Base-by-base conservation (phyloP, 768 basidiomycete species). In the Leccinum subgranulosum region DNA sequence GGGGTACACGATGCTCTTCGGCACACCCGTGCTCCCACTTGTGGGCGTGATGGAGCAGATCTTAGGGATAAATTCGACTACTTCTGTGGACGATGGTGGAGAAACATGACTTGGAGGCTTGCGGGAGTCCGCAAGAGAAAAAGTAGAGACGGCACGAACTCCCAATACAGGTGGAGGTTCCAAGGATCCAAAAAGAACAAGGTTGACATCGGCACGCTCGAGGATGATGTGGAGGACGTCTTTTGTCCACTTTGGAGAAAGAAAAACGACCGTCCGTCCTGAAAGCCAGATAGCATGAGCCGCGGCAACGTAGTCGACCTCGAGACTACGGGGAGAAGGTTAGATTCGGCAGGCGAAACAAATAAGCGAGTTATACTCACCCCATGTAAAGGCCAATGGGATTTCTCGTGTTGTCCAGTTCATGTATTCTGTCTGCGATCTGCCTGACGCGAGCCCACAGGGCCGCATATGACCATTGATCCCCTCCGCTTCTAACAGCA, bases 271-370 rank as follows among this genome's bases (percentile, higher is more conserved):
- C 12, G 69, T 63, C 15, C 69, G 69, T 19, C 69, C 69, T 0
- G 69, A 60, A 45, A 70, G 60, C 69, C 69, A 70, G 60, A 68
- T 60, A 17, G 69, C 69, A 54, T 68, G 69, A 29, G 69, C 63
- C 12, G 59, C 67, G 27, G 69, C 69, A 51, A 68, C 60, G 36
- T 63, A 68, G 49, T 70, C 69, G 34, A 70, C 53, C 56, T 70
- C 69, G 49, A 70, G 69, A 49, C 69, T 70, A 31, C 27, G 15
- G 1, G 6, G 15, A 15, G 1, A 47, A 46, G 17, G 17, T 53
- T 41, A 41, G 41, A 34, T 3, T 36, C 4, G 33, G 51, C 58
- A 6, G 49, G 54, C 9, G 14, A 17, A 49, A 51, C 31, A 50
- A 48, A 21, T 14, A 29, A 46, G 23, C 31, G 4, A 47, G 2